Evolutionary conservation across 768 basidiomycete genomes (phyloP).

Genomic region (Arthromyces matolae): DNA sequence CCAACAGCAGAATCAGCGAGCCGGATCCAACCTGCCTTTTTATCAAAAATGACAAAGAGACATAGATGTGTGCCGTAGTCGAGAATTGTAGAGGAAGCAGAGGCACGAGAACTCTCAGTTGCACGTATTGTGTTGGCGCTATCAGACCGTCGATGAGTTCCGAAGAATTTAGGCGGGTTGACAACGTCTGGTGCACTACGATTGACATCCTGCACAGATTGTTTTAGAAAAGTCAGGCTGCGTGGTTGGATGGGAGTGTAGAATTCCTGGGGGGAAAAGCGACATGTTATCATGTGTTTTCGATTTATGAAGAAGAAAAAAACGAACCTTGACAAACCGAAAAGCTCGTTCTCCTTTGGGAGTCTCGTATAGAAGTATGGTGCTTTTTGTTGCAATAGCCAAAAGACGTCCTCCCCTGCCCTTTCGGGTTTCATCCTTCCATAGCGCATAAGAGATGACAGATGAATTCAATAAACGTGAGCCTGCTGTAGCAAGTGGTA

Average conservation of each 20-base stretch:
- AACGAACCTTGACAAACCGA: slow-evolving; percentile 69
- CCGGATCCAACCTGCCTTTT: slow-evolving; percentile 83
- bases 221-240: slow-evolving; percentile 66
- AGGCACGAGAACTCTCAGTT: slow-evolving; percentile 24
- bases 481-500: slow-evolving; percentile 66
- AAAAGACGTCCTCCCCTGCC: slow-evolving; percentile 51
- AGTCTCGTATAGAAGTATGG: slow-evolving; percentile 75
- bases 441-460: slow-evolving; percentile 66
- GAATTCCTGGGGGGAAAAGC: slow-evolving; percentile 58
- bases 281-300: not conserved
- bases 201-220: slow-evolving; percentile 52
- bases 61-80: slow-evolving; percentile 70
- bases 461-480: slow-evolving; percentile 58
- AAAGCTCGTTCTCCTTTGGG: slow-evolving; percentile 82
- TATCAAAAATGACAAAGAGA: slow-evolving; percentile 83
- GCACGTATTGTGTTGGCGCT: slow-evolving; percentile 38
- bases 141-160: slow-evolving; percentile 39
- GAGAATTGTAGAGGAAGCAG: slow-evolving; percentile 29
- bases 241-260: slow-evolving; percentile 73
- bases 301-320: not conserved
- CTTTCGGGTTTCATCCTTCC: slow-evolving; percentile 52
- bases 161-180: slow-evolving; percentile 24
- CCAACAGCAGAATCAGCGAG: slow-evolving; percentile 76
- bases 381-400: slow-evolving; percentile 72
- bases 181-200: slow-evolving; percentile 42